Conservation (phyloP, 306 rosid genomes). For the Lathyrus oleraceus region DNA sequence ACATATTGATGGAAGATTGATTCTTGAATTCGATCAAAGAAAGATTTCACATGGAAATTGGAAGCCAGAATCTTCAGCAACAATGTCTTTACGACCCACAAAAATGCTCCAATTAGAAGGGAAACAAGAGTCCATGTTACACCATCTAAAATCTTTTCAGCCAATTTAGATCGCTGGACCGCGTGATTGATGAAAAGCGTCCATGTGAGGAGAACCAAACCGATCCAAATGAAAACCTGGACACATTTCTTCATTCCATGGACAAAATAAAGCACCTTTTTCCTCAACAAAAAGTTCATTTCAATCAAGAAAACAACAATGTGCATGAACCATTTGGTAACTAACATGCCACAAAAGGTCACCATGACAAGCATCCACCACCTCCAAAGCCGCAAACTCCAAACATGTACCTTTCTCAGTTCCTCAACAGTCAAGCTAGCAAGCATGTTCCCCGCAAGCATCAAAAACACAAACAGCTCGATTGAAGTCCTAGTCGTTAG, state of each 20-base stretch:
- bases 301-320: constrained; percentile 78
- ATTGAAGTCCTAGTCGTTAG: constrained; percentile 47
- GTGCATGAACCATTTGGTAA: constrained; percentile 74
- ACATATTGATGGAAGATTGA: constrained; percentile 81
- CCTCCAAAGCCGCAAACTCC: constrained; percentile 80
- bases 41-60: constrained; percentile 74
- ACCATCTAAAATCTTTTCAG: constrained; percentile 45
- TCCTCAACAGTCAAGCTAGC: constrained; percentile 57
- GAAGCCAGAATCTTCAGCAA: constrained; percentile 76
- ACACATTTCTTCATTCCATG: constrained; percentile 88
- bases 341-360: constrained; percentile 74
- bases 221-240: constrained; percentile 70
- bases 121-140: constrained; percentile 75
- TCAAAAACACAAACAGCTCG: constrained; percentile 48
- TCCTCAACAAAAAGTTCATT: constrained; percentile 72
- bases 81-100: constrained; percentile 73
- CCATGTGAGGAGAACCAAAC: constrained; percentile 76
- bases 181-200: constrained; percentile 56
- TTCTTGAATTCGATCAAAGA: constrained; percentile 91
- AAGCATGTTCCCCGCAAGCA: constrained; percentile 52
- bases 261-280: constrained; percentile 87
- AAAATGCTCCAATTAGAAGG: constrained; percentile 66
- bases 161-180: constrained; percentile 47
- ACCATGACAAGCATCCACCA: constrained; percentile 81
- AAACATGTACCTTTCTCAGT: constrained; percentile 30